phyloP scores from a whole-genome alignment of 345 rosid species.

The Syzygium jambos region DNA sequence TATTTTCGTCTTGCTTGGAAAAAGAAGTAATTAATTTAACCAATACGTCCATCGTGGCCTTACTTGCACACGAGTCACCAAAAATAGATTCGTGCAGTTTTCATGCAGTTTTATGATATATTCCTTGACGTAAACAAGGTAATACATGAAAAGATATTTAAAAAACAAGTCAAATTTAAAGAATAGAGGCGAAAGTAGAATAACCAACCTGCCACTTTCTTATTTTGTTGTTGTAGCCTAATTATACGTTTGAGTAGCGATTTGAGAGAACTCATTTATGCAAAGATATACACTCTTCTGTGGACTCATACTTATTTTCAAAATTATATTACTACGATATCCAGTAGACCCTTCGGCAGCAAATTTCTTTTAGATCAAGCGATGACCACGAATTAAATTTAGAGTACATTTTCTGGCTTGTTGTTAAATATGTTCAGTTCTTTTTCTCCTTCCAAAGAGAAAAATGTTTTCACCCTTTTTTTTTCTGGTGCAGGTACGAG shows the following conservation, averaged over 20 bases:
- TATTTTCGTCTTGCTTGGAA: background rate
- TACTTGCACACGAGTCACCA: background rate
- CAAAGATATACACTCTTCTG: background rate
- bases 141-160: background rate
- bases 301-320: background rate
- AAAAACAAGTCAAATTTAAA: background rate
- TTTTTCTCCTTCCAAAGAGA: background rate
- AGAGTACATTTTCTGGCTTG: background rate
- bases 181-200: background rate
- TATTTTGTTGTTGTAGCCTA: background rate
- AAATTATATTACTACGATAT: background rate
- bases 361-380: background rate
- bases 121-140: background rate
- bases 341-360: background rate
- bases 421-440: background rate
- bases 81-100: background rate
- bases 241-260: background rate
- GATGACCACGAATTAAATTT: background rate
- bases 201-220: background rate
- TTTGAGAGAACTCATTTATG: background rate
- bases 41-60: background rate
- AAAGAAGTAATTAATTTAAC: background rate
- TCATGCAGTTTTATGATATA: background rate
- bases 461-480: background rate
- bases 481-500: conserved; percentile 14